Percentiles rank a stretch among this genome's conserved stretches.
Conservation (phyloP, 352 stramenopile genomes). For the Globisporangium canariense region DNA sequence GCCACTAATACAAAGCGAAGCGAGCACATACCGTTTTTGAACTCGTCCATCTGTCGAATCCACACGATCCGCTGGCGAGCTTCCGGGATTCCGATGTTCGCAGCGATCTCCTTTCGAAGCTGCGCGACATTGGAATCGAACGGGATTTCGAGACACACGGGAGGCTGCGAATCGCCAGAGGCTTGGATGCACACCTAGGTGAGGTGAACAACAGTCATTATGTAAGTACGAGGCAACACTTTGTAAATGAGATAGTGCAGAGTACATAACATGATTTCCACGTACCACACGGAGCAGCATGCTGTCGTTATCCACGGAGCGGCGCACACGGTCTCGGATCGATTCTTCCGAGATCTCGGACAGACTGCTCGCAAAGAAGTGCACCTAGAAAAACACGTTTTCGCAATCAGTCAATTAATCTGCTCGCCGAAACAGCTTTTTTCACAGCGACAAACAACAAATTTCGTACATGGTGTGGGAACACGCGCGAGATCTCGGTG, state of each 20-base stretch:
- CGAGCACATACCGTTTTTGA: slow-evolving; percentile 60
- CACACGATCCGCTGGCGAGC: slow-evolving; percentile 85
- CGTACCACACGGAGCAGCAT: slow-evolving; percentile 83
- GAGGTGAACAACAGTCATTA: neutral
- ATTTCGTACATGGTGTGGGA: slow-evolving; percentile 78
- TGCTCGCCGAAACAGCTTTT: neutral
- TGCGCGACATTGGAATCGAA: slow-evolving; percentile 74
- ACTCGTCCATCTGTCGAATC: slow-evolving; percentile 84
- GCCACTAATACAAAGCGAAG: neutral
- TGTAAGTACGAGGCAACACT: neutral
- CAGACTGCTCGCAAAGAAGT: slow-evolving; percentile 79
- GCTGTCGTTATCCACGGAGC: slow-evolving; percentile 83
- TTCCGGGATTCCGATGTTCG: slow-evolving; percentile 78
- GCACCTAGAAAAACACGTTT: slow-evolving; percentile 42
- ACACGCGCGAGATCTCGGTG: slow-evolving; percentile 86
- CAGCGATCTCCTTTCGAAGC: slow-evolving; percentile 76
- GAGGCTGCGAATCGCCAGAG: slow-evolving; percentile 71
- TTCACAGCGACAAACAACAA: neutral
- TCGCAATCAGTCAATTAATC: neutral
- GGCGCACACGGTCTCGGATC: slow-evolving; percentile 77
- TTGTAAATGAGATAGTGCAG: neutral
- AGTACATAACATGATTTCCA: neutral
- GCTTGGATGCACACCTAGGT: slow-evolving; percentile 76
- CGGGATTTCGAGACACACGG: slow-evolving; percentile 77
- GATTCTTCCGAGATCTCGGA: slow-evolving; percentile 83